These are phyloP conservation scores for Scheffersomyces lignicola DNA, from an alignment of 1,139 yeast genomes.

Conservation along the genomic window DNA sequence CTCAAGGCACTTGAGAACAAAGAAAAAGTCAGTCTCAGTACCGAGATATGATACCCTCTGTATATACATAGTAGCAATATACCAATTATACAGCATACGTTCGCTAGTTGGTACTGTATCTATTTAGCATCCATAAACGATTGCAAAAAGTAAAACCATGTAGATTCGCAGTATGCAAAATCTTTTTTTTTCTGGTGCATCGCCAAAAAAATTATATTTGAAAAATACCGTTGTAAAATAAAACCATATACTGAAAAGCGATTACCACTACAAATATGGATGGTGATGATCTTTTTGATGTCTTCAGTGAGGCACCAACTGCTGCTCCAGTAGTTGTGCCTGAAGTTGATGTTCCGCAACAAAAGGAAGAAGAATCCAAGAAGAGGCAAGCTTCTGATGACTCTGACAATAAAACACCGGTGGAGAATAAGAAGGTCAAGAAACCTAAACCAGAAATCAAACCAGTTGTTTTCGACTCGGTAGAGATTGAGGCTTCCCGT, in stretches of 20 bases:
- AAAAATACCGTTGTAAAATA: no score
- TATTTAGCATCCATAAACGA: no score
- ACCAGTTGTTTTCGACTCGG: slow-evolving; percentile 84
- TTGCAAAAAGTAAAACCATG: no score
- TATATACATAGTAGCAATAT: no score
- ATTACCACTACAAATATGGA: neutral
- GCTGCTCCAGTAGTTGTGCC: slow-evolving; percentile 34
- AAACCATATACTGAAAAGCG: no score
- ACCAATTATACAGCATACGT: no score
- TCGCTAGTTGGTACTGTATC: no score
- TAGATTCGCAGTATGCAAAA: no score
- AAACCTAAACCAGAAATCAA: slow-evolving; percentile 30
- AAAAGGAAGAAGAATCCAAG: slow-evolving; percentile 11
- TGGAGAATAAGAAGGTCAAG: slow-evolving; percentile 15
- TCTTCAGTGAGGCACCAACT: slow-evolving; percentile 59
- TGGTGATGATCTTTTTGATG: slow-evolving; percentile 64
- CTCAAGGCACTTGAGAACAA: slow-evolving; percentile 31
- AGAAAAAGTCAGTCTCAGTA: neutral
- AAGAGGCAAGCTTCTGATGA: slow-evolving; percentile 8
- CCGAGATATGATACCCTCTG: neutral
- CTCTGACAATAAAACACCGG: slow-evolving; percentile 10
- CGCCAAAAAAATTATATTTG: no score
- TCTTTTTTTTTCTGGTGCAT: no score
- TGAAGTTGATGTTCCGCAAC: slow-evolving; percentile 11
- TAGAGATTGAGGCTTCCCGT: slow-evolving; percentile 88